phyloP scores from a whole-genome alignment of 345 rosid species.

The Angophora floribunda region DNA sequence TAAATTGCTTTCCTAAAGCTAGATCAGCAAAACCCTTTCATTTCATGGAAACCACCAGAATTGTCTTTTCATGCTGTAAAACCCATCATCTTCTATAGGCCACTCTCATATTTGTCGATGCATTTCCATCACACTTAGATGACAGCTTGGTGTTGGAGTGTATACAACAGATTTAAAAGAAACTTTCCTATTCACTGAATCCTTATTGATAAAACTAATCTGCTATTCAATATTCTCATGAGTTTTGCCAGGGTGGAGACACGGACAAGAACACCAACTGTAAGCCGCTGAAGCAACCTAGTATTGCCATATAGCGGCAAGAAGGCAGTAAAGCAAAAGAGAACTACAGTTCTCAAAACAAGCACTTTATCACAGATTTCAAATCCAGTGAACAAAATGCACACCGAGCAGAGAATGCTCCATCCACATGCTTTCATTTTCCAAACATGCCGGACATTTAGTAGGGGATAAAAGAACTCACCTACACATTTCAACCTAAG shows the following conservation, averaged over 20 bases:
- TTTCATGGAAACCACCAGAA: not conserved
- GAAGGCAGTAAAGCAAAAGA: not conserved
- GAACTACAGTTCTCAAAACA: not conserved
- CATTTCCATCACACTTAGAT: not conserved
- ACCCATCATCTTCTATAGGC: not conserved
- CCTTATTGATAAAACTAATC: not conserved
- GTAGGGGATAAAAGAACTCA: not conserved
- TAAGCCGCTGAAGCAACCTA: not conserved
- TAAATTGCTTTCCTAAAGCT: not conserved
- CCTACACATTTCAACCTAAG: not conserved
- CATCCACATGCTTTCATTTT: not conserved
- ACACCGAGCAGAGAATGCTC: not conserved
- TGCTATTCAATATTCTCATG: not conserved
- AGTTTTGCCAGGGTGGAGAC: not conserved
- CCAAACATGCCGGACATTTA: not conserved
- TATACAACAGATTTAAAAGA: not conserved
- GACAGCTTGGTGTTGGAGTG: not conserved
- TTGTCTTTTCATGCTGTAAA: not conserved
- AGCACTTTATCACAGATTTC: not conserved
- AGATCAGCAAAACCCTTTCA: not conserved
- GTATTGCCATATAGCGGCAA: not conserved
- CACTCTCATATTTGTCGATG: not conserved
- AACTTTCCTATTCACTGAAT: not conserved
- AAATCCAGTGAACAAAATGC: not conserved
- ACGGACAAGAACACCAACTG: not conserved